Evolutionary conservation across 2,329 filamentous ascomycete genomes (phyloP), one percentile per base, ranked within the genome.

Genomic region (Chaetomiaceae sp.): DNA sequence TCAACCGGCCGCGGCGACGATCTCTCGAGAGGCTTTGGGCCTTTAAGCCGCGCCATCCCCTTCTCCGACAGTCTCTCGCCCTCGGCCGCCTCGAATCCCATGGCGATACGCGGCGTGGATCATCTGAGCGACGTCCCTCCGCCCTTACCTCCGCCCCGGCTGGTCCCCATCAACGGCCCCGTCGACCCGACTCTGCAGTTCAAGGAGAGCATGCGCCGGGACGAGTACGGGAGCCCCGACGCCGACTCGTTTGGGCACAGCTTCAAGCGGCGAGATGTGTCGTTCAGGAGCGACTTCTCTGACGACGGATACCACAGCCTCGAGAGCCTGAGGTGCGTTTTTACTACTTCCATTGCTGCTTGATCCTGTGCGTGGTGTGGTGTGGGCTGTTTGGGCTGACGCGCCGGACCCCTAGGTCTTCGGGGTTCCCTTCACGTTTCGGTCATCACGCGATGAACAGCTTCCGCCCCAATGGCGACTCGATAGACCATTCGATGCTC

Each of bases 401-500:
- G 12, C 34, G 19, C 38, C 14, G 33, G 2, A 9, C n/a, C 22
- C 34, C 5, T 27, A 65, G 63, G 46, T 61, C 61, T 3, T 47
- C 56, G 12, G 56, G 56, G 17, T 59, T 61, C 4, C 52, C 58
- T 15, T 58, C 62, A 3, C 49, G 53, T 9, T 76, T 80, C 46
- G 76, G 78, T 51, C 69, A 77, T 51, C 74, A 75, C 15, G 39
- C 61, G 17, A 59, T 61, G 56, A 77, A 80, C 60, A 75, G 72
- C 59, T 75, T 72, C 57, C 70, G 70, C 44, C 71, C 73, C 4
- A 70, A 71, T 47, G 72, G 74, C 60, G 69, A 77, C 40, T 68
- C 75, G 14, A 75, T 81, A 48, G 75, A 78, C 55, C 75, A 71
- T 54, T 72, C 69, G 47, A 73, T 82, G 63, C 75, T 81, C 55